These are phyloP conservation scores for Xylaria sp. DNA, from an alignment of 2,329 filamentous ascomycete genomes.

Conservation along the genomic window DNA sequence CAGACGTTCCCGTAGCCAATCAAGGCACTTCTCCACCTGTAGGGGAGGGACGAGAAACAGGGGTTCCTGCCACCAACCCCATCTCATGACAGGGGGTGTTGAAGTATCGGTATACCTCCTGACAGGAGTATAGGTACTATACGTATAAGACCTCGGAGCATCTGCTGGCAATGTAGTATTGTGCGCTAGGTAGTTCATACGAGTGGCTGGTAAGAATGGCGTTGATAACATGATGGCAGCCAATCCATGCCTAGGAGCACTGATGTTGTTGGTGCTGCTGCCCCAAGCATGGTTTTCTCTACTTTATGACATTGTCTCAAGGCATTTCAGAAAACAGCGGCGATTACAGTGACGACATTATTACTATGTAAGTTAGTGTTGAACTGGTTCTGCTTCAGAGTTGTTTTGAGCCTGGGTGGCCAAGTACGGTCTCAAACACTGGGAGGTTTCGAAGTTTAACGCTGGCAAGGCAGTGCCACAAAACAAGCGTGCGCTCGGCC, in stretches of 20 bases:
- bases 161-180: neutral
- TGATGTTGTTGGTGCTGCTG: conserved; percentile 2
- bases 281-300: neutral
- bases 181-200: neutral
- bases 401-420: conserved; percentile 32
- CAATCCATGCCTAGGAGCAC: neutral
- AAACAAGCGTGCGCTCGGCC: neutral
- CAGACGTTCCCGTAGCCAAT: conserved; percentile 45
- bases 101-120: neutral
- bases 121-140: neutral
- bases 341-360: neutral
- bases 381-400: conserved; percentile 5
- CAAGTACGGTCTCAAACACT: conserved; percentile 42
- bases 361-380: neutral
- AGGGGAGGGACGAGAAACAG: conserved; percentile 31
- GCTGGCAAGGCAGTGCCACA: conserved; percentile 1
- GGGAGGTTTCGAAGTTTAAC: conserved; percentile 44
- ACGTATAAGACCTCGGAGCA: too few species aligned
- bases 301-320: neutral
- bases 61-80: conserved; percentile 27
- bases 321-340: neutral
- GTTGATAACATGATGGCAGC: conserved; percentile 5
- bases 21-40: conserved; percentile 33
- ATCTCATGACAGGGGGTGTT: conserved; percentile 34
- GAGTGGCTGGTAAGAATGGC: neutral